These are phyloP conservation scores for Albizia julibrissin DNA, from an alignment of 306 rosid species.

Conservation along the genomic window DNA sequence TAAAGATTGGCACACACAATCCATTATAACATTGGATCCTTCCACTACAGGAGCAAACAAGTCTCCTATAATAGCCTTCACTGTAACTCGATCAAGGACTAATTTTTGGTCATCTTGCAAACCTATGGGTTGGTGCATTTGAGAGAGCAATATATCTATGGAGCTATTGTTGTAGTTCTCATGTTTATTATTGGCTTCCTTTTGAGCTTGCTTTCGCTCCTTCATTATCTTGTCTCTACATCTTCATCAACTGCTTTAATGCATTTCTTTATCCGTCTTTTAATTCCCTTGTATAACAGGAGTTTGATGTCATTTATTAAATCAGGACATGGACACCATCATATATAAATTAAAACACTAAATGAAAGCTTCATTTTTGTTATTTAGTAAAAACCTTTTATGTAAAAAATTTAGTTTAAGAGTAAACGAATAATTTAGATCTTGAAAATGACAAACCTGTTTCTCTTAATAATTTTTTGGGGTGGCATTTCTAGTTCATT, in stretches of 20 bases:
- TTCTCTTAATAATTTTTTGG: no score
- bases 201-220: conserved; percentile 13
- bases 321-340: background rate
- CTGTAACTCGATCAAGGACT: conserved; percentile 5
- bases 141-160: conserved; percentile 14
- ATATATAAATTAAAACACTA: no score
- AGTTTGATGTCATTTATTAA: background rate
- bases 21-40: conserved; percentile 13
- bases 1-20: no score
- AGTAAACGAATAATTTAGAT: no score
- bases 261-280: conserved; percentile 14
- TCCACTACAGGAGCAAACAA: conserved; percentile 19
- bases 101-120: background rate
- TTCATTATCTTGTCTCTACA: conserved; percentile 16
- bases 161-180: conserved; percentile 11
- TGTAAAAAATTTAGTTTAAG: no score
- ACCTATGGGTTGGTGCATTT: conserved; percentile 26
- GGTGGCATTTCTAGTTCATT: no score
- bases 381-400: no score
- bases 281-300: background rate
- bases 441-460: no score
- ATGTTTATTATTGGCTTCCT: background rate
- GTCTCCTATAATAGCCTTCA: conserved; percentile 31
- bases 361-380: no score
- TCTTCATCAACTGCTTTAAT: background rate